phyloP scores from a whole-genome alignment of 257 asterid species.

The Solanum microdontum region DNA sequence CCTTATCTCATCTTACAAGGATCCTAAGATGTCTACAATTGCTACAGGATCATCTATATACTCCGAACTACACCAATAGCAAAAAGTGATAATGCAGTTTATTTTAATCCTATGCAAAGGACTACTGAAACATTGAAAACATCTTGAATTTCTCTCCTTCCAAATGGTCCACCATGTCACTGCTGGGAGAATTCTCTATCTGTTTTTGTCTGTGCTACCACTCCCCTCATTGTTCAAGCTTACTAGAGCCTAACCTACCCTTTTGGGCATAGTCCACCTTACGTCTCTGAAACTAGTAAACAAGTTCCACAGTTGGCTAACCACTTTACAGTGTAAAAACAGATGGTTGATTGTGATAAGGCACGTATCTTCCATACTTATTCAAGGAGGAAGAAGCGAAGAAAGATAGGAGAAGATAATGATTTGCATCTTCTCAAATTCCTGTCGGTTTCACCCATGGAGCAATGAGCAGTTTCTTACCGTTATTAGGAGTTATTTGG shows the following conservation, averaged over 20 bases:
- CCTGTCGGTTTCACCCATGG: too few species aligned
- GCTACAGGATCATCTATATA: not conserved
- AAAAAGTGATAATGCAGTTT: not conserved
- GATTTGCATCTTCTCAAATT: too few species aligned
- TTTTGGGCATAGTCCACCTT: not conserved
- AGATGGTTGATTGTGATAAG: not conserved
- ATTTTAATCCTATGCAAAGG: not conserved
- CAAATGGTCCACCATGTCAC: not conserved
- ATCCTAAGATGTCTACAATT: not conserved
- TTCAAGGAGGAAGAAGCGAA: too few species aligned
- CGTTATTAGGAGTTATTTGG: too few species aligned
- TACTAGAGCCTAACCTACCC: not conserved
- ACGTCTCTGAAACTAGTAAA: not conserved
- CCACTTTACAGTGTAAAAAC: not conserved
- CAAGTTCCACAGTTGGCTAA: not conserved
- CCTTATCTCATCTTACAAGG: not conserved
- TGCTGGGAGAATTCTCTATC: not conserved
- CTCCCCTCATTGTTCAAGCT: not conserved
- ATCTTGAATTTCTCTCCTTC: not conserved
- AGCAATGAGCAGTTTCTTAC: too few species aligned
- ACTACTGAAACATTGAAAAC: not conserved
- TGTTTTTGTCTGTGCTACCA: not conserved
- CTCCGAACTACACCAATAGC: not conserved
- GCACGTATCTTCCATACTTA: too few species aligned
- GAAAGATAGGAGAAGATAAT: too few species aligned